Base-by-base conservation (phyloP, 495 filamentous ascomycete species). In the Friedmanniomyces simplex region DNA sequence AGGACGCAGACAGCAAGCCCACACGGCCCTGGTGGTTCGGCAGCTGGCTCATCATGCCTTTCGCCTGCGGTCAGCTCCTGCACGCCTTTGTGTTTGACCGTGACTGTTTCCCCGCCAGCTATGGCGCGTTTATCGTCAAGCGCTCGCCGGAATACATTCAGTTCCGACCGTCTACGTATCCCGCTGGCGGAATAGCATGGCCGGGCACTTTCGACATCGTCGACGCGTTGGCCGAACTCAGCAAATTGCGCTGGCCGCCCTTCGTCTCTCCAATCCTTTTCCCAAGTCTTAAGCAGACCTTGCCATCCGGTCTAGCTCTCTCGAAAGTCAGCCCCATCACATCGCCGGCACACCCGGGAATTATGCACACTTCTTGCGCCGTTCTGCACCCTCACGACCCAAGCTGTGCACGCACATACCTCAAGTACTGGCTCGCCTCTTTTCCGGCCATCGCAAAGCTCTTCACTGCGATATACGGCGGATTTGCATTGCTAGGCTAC, bases 1-100 rank as follows among this genome's bases (percentile, higher is more conserved):
- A 45, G 13, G 45, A 49, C 2, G 42, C 41, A 21, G 30, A 46
- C 28, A 43, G 51, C 42, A 55, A 55, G 28, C 12, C 18, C 1
- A 21, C 16, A 1, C 73, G 73, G 66, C 76, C 89, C 7, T 79
- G 79, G 81, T 98, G 93, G 93, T 91, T 89, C 76, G 93, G 91
- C 22, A 95, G 89, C 67, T 97, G 91, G 91, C 75, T 97, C 77
- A 72, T 97, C 64, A 91, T 96, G 78, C 93, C 93, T 0, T 66
- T 94, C n/a, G 84, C 89, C 13, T 88, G 82, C 66, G 93, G 90
- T 32, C 93, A 97, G 72, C 76, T 98, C 51, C 74, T 96, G 52
- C 89, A 96, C 70, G 85, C 91, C 1, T 87, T 90, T 69, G 81
- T 96, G 28, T 97, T 96, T 74, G 91, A 97, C 67, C 79, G 87